Conservation (phyloP, 306 rosid genomes). For the Pterocarpus santalinus region DNA sequence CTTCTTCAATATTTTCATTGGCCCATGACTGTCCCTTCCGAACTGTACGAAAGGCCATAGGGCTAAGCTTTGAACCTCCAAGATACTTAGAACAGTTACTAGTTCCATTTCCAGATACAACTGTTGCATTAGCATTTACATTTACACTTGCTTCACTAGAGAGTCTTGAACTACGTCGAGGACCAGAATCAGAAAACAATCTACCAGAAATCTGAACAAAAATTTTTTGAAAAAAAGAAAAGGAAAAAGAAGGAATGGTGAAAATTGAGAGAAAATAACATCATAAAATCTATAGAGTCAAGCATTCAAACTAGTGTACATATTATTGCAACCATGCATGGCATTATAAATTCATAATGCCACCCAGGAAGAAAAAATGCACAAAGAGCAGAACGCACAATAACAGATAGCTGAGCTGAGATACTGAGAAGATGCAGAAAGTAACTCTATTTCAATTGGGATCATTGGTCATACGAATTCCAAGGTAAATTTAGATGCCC, state of each 20-base stretch:
- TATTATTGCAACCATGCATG: constrained; percentile 31
- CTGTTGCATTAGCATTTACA: constrained; percentile 65
- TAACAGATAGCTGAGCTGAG: constrained; percentile 23
- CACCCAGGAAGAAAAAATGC: constrained; percentile 9
- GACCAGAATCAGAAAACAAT: constrained; percentile 93
- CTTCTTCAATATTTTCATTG: constrained; percentile 89
- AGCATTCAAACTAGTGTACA: constrained; percentile 18
- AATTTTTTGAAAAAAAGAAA: not conserved
- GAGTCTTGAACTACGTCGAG: constrained; percentile 89
- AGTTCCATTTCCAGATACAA: constrained; percentile 78
- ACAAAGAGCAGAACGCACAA: constrained; percentile 36
- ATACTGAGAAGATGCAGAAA: constrained; percentile 6
- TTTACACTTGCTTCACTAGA: constrained; percentile 74
- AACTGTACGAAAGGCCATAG: constrained; percentile 74
- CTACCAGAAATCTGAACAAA: constrained; percentile 81
- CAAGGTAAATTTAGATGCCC: constrained; percentile 9
- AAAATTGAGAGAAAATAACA: constrained; percentile 30
- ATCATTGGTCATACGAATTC: constrained; percentile 20
- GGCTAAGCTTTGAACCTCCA: constrained; percentile 82
- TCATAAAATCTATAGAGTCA: constrained; percentile 16
- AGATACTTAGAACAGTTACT: constrained; percentile 79
- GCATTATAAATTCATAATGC: not conserved
- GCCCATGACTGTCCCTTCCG: constrained; percentile 91
- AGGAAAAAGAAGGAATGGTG: not conserved
- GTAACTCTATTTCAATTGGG: constrained; percentile 30